phyloP scores from a whole-genome alignment of 371 early-diverging fungal species.

The Actinomortierella ambigua region DNA sequence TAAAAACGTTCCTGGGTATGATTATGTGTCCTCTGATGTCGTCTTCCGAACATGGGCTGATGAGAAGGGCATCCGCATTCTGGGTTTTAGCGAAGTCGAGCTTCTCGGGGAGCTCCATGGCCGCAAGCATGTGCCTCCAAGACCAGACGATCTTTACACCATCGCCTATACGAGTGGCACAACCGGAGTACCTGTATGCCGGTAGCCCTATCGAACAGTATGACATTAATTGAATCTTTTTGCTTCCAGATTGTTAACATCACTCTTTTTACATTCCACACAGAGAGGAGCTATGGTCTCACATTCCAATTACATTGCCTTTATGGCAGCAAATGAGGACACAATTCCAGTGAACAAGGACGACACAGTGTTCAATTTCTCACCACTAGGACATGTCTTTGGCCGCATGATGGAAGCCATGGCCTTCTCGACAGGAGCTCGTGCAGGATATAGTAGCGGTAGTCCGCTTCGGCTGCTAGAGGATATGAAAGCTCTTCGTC shows the following conservation, averaged over 20 bases:
- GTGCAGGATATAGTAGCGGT: slow-evolving; percentile 86
- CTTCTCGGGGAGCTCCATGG: slow-evolving; percentile 28
- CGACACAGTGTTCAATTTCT: slow-evolving; percentile 64
- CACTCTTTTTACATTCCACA: too few relatives aligned
- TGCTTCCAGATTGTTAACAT: not conserved
- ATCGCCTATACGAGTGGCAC: slow-evolving; percentile 97
- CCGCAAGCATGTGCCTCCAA: slow-evolving; percentile 47
- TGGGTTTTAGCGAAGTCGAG: slow-evolving; percentile 70
- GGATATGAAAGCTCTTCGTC: slow-evolving; percentile 81
- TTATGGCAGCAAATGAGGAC: slow-evolving; percentile 23
- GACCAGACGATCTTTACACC: slow-evolving; percentile 72
- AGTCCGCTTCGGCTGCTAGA: slow-evolving; percentile 77
- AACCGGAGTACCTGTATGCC: slow-evolving; percentile 76
- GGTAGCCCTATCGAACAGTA: too few relatives aligned
- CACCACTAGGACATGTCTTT: slow-evolving; percentile 92
- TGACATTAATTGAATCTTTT: too few relatives aligned
- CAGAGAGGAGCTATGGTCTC: slow-evolving; percentile 71
- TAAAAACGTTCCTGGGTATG: too few relatives aligned
- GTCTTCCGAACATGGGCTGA: slow-evolving; percentile 52
- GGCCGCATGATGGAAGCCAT: slow-evolving; percentile 70
- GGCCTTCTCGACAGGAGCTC: slow-evolving; percentile 57
- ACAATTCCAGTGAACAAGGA: slow-evolving; percentile 32
- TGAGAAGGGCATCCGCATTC: slow-evolving; percentile 53
- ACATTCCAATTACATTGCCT: slow-evolving; percentile 62
- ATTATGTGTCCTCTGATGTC: too few relatives aligned